Evolutionary conservation across 352 stramenopile species (phyloP), one percentile per base, ranked within the genome.

Genomic region (Globisporangium carolinianum): DNA sequence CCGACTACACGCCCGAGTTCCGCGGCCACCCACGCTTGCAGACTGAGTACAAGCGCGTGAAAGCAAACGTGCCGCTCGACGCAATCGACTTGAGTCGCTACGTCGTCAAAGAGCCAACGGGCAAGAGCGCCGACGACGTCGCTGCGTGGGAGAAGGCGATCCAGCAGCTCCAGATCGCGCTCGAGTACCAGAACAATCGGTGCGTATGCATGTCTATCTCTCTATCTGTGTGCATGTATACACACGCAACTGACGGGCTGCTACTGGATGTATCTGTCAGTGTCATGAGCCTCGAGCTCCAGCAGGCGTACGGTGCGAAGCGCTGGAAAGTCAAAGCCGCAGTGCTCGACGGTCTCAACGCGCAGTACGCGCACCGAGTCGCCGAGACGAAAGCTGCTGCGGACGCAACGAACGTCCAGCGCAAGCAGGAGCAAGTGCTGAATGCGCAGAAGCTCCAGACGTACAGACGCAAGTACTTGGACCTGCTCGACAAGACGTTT

Each of bases 71-170:
- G 1, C 68, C 79, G 24, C 64, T 93, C n/a, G 67, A 89, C 46
- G 80, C 69, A 17, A 79, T 93, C 49, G 80, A 90, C 53, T 62
- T 87, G 55, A 89, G 84, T 43, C 73, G 82, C 35, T 93, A 93
- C 58, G 68, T 80, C 9, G 77, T 83, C 3, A 57, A 63, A 54
- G 68, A 73, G 50, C 77, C 80, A 0, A 68, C 57, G 1, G 70
- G 73, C 2, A 81, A 80, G 54, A 46, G 64, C 49, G 67, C 58
- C 4, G 47, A 72, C 46, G 71, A 72, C 54, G 59, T 83, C 0
- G 69, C 69, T 10, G 63, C 75, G n/a, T 93, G 83, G 83, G 70
- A 83, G 53, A 41, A 57, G 4, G 75, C 76, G 0, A 62, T 87
- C n/a, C 61, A 70, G 47, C 70, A 78, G 45, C 69, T 87, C 5